Evolutionary conservation across 1,284 basidiomycete genomes (phyloP), one percentile per base, ranked within the genome.

Genomic region (Moniliella sp.): DNA sequence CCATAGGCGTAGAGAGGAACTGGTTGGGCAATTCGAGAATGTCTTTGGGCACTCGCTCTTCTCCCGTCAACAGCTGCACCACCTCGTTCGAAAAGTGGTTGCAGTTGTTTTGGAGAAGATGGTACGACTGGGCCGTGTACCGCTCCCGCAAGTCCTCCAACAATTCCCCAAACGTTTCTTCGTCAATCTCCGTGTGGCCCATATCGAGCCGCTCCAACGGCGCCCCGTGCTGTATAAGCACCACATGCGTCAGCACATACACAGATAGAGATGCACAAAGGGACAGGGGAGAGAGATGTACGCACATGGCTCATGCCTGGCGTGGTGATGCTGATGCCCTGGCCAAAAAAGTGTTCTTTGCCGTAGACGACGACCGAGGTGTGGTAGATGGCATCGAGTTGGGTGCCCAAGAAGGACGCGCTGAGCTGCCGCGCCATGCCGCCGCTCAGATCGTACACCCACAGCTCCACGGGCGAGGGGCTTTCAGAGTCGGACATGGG

Each of bases 1-100:
- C 84, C 40, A 91, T 80, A 0, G 83, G 79, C 0, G 83, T 88
- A 1, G 78, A 75, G 14, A 91, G 69, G 59, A 91, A 86, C 47
- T 88, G 81, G 7, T 72, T 69, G 0, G 83, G 81, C 5, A 56
- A 35, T 42, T 44, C 42, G 2, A 43, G 15, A 17, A 29, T 9
- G 29, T 13, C n/a, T 4, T 33, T 34, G 3, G 61, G 61, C 28
- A 62, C 57, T n/a, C n/a, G n/a, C 2, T 42, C 33, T 3, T 32
- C 9, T 7, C 57, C 58, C 4, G 47, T 54, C 1, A 63, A 35
- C 31, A 62, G 55, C 12, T 51, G 44, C 12, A 49, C 28, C 2
- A 61, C 46, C 32, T 88, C 82, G 38, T 78, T 78, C 0, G 81
- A 82, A 48, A 91, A 91, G 11, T 40, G 46, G 37, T 46, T 61